Conservation (phyloP, 2,329 filamentous ascomycete genomes). For the Xylaria sp. region DNA sequence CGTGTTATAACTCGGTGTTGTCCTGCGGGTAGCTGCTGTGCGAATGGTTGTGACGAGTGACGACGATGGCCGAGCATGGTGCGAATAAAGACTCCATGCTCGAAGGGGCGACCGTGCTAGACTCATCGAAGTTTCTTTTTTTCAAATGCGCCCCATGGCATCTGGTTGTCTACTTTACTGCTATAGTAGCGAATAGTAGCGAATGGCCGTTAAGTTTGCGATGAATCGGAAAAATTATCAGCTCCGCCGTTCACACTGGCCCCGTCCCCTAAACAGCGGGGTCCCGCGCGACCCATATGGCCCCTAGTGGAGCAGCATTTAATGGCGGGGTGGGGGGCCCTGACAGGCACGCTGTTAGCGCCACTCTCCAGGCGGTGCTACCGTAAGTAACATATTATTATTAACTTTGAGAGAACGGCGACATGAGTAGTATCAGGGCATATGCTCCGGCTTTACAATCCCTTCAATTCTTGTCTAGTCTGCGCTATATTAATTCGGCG, state of each 20-base stretch:
- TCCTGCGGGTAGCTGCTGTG: neutral
- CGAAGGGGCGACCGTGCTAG: slow-evolving; percentile 30
- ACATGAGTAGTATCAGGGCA: neutral
- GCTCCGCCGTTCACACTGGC: slow-evolving; percentile 1
- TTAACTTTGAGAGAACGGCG: neutral
- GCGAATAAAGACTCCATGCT: slow-evolving; percentile 39
- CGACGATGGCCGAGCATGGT: slow-evolving; percentile 29
- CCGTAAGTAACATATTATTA: neutral
- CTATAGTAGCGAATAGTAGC: too few species aligned
- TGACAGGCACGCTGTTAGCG: neutral
- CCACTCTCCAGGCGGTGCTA: neutral
- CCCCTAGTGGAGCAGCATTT: neutral
- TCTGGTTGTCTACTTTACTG: too few species aligned
- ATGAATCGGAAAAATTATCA: slow-evolving; percentile 8
- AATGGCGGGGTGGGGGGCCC: neutral
- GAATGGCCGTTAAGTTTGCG: neutral
- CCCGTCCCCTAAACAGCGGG: neutral
- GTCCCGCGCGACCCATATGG: neutral
- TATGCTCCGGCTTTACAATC: too few species aligned
- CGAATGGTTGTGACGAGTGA: slow-evolving; percentile 8
- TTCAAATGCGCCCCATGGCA: slow-evolving; percentile 17
- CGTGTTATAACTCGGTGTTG: slow-evolving; percentile 10
- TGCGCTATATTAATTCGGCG: too few species aligned
- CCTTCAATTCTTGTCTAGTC: too few species aligned
- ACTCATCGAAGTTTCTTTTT: slow-evolving; percentile 36